These are phyloP conservation scores for Torulaspora microellipsoides DNA, from an alignment of 805 yeast species.

Conservation along the genomic window DNA sequence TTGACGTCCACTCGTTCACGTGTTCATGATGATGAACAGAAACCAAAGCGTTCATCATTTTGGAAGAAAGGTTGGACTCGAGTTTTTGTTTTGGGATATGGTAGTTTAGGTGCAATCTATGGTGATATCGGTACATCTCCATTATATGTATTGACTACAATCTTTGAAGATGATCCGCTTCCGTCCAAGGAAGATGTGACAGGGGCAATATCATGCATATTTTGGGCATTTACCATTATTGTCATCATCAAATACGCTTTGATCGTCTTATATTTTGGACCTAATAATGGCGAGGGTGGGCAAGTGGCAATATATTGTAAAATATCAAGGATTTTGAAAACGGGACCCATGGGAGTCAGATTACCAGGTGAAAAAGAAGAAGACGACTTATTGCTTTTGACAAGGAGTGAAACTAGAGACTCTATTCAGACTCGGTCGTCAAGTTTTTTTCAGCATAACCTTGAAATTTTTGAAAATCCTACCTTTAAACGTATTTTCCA, in stretches of 20 bases:
- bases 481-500: slow-evolving; percentile 3
- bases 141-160: slow-evolving; percentile 44
- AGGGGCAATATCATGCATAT: slow-evolving; percentile 50
- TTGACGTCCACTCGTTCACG: too few relatives aligned
- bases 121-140: slow-evolving; percentile 65
- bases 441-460: slow-evolving; percentile 2
- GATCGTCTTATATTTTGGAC: slow-evolving; percentile 47
- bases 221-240: slow-evolving; percentile 50
- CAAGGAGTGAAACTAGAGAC: slow-evolving; percentile 31
- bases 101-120: slow-evolving; percentile 51
- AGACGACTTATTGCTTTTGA: slow-evolving; percentile 34
- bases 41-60: too few relatives aligned
- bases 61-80: too few relatives aligned
- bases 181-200: slow-evolving; percentile 41
- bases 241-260: slow-evolving; percentile 49
- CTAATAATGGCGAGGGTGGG: slow-evolving; percentile 60
- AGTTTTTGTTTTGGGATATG: slow-evolving; percentile 10
- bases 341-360: slow-evolving; percentile 44
- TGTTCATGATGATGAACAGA: too few relatives aligned
- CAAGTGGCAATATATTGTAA: slow-evolving; percentile 61
- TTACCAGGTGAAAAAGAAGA: slow-evolving; percentile 34
- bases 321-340: slow-evolving; percentile 44
- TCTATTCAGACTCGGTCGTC: slow-evolving; percentile 29
- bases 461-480: background rate
- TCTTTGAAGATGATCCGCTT: slow-evolving; percentile 26